phyloP scores from a whole-genome alignment of 768 basidiomycete genomes.

The Leccinum longicurvipes region DNA sequence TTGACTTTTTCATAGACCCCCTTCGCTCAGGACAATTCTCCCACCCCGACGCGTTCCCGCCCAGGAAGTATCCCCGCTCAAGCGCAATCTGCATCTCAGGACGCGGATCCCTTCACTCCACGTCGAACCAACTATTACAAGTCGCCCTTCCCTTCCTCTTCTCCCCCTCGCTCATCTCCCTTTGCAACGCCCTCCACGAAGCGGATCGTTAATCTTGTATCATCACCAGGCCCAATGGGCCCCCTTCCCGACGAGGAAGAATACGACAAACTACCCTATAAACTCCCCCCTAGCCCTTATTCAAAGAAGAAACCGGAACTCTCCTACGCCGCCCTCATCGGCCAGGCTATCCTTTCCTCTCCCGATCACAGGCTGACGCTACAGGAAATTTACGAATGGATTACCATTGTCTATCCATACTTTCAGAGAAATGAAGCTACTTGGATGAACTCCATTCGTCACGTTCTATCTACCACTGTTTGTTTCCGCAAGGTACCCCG shows the following conservation, averaged over 20 bases:
- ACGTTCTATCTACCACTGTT: constrained; percentile 89
- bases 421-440: constrained; percentile 92
- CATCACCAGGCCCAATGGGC: constrained; percentile 79
- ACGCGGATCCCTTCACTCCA: constrained; percentile 48
- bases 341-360: constrained; percentile 88
- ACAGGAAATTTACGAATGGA: constrained; percentile 96
- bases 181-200: constrained; percentile 57
- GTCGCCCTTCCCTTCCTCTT: constrained; percentile 58
- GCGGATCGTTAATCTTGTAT: constrained; percentile 67
- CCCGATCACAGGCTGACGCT: constrained; percentile 81
- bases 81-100: constrained; percentile 30
- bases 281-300: constrained; percentile 82
- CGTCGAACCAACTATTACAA: constrained; percentile 40
- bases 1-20: constrained; percentile 15
- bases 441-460: constrained; percentile 99
- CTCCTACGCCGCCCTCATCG: constrained; percentile 94
- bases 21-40: constrained; percentile 42
- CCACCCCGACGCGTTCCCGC: constrained; percentile 39
- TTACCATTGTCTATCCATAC: constrained; percentile 89
- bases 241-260: constrained; percentile 62
- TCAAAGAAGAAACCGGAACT: constrained; percentile 75
- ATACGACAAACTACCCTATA: constrained; percentile 67
- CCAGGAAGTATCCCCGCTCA: constrained; percentile 30
- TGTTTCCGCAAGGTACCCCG: constrained; percentile 85
- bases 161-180: constrained; percentile 58